phyloP scores from a whole-genome alignment of 805 yeast genomes.

The Nakazawaea anatomiae region DNA sequence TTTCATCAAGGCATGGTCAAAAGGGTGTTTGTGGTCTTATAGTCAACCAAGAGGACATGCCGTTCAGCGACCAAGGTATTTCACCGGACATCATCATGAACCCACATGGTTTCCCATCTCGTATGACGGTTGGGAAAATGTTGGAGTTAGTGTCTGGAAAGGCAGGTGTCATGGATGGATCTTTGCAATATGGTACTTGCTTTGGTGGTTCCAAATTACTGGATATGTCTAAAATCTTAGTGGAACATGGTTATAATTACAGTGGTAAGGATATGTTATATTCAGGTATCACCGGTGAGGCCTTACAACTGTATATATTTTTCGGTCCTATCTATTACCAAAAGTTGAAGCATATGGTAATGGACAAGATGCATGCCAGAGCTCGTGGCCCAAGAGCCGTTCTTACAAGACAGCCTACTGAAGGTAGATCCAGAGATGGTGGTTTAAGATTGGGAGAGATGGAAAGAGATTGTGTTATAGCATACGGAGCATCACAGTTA shows the following conservation, averaged over 20 bases:
- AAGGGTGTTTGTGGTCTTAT: slow-evolving; percentile 99
- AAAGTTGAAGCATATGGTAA: slow-evolving; percentile 96
- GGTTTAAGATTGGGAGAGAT: slow-evolving; percentile 98
- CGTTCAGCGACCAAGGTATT: slow-evolving; percentile 89
- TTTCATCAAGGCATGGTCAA: slow-evolving; percentile 96
- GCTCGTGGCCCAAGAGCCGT: slow-evolving; percentile 99
- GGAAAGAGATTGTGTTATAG: slow-evolving; percentile 99
- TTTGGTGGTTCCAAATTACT: slow-evolving; percentile 96
- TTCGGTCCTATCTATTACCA: slow-evolving; percentile 98
- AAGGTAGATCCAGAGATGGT: slow-evolving; percentile 98
- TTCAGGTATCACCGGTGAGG: slow-evolving; percentile 96
- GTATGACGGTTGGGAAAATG: slow-evolving; percentile 99
- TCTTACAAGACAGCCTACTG: slow-evolving; percentile 96
- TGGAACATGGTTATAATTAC: slow-evolving; percentile 87
- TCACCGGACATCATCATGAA: slow-evolving; percentile 96
- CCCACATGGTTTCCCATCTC: slow-evolving; percentile 99
- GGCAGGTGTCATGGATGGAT: slow-evolving; percentile 92
- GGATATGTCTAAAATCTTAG: slow-evolving; percentile 87
- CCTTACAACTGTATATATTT: slow-evolving; percentile 94
- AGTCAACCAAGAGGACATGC: slow-evolving; percentile 95
- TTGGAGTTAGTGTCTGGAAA: slow-evolving; percentile 93
- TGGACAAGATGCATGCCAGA: slow-evolving; percentile 99
- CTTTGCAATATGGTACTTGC: slow-evolving; percentile 94
- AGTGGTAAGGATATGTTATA: slow-evolving; percentile 97
- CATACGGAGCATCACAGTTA: slow-evolving; percentile 96